Evolutionary conservation across 140 eudicot genomes (phyloP).

Genomic region (Erigeron philadelphicus): DNA sequence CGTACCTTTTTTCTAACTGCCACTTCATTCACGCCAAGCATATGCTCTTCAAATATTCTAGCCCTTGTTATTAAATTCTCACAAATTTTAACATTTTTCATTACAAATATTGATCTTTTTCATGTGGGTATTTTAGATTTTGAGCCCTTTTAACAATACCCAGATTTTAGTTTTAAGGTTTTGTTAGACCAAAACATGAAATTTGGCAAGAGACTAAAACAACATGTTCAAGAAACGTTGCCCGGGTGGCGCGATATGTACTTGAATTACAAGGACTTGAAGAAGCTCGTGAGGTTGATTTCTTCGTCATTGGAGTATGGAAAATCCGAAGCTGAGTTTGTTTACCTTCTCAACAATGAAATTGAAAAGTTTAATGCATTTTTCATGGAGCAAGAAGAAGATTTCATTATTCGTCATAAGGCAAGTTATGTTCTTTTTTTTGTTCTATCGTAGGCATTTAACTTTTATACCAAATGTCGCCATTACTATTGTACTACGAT

Average conservation of each 20-base stretch:
- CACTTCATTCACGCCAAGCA: slow-evolving; percentile 83
- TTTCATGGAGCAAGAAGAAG: slow-evolving; percentile 90
- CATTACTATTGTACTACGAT: too few species aligned
- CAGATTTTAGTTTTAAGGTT: slow-evolving; percentile 13
- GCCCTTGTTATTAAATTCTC: slow-evolving; percentile 34
- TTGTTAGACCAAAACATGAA: slow-evolving; percentile 41
- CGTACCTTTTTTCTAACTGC: slow-evolving; percentile 40
- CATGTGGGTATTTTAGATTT: slow-evolving; percentile 28
- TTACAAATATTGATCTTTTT: slow-evolving; percentile 18
- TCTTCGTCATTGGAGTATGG: slow-evolving; percentile 49
- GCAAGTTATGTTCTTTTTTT: slow-evolving; percentile 26
- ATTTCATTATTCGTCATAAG: slow-evolving; percentile 71
- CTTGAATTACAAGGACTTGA: slow-evolving; percentile 68
- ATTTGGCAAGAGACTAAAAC: slow-evolving; percentile 79
- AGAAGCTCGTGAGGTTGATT: slow-evolving; percentile 54
- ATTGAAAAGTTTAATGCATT: slow-evolving; percentile 75
- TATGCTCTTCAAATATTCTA: slow-evolving; percentile 75
- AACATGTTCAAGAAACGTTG: slow-evolving; percentile 64
- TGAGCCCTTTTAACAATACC: background rate
- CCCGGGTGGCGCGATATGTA: slow-evolving; percentile 84
- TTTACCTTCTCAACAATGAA: slow-evolving; percentile 61
- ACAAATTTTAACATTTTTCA: slow-evolving; percentile 17
- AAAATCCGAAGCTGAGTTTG: slow-evolving; percentile 57
- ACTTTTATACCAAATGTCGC: background rate
- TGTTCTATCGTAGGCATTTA: background rate